Base-by-base conservation (phyloP, 2,329 filamentous ascomycete species). In the Verticillium klebahnii region DNA sequence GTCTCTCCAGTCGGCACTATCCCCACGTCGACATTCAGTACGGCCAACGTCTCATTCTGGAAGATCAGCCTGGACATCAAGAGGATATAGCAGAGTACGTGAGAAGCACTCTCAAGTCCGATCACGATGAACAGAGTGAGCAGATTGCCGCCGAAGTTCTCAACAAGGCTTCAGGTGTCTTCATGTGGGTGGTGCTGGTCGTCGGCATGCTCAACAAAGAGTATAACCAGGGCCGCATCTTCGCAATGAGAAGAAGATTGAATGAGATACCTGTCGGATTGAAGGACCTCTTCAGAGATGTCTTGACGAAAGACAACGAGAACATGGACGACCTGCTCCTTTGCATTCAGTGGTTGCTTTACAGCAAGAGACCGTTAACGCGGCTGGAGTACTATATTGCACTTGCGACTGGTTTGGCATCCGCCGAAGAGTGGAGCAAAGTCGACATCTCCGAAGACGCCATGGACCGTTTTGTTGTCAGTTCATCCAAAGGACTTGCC, bases 271-370 rank as follows among this genome's bases (percentile, higher is more conserved):
- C 61, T 2, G 25, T 14, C 1, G 69, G 70, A 14, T 66, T 83
- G 0, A 64, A 72, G 34, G 70, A 77, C 0, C 67, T 84, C 0
- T 82, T 84, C 63, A 70, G 69, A 31, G 67, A 79, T 34, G 77
- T 81, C 5, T 59, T 82, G 52, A 73, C 61, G 5, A 71, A 77
- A 50, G 79, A 84, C 63, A 32, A 59, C 4, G 61, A 71, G 1
- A 72, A 78, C 40, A 69, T 73, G 60, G 70, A 77, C 5, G 68
- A 72, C 9, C 62, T 81, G 4, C 32, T 73, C 0, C 63, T 78
- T 23, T 79, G 75, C 61, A 63, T 82, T 3, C 74, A 77, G 45
- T 82, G 77, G 75, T 70, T 83, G 6, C 67, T 82, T 0, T 82
- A 72, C 56, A 71, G 79, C 15, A 70, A 67, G 29, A 65, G 69